Percentiles rank a stretch among this genome's conserved stretches.
Evolutionary conservation across 345 rosid species (phyloP).

Genomic region (Toxicodendron radicans): DNA sequence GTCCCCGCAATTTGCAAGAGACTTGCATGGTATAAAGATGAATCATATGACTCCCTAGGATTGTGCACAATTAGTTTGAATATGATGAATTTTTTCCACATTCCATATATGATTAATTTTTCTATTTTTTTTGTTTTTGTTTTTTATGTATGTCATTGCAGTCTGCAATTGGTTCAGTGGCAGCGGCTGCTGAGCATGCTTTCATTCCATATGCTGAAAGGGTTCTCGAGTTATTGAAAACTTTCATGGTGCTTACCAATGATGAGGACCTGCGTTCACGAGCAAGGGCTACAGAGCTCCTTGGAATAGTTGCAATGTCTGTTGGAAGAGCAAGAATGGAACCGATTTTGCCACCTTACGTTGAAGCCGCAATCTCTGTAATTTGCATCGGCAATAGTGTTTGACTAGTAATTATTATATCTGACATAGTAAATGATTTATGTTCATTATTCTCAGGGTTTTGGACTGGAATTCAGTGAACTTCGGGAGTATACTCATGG

Average conservation of each 20-base stretch:
- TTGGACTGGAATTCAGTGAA: conserved; percentile 87
- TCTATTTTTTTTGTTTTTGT: no score
- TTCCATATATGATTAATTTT: background rate
- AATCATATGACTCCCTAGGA: background rate
- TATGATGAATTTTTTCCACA: background rate
- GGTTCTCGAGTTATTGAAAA: conserved; percentile 86
- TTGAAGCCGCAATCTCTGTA: conserved; percentile 97
- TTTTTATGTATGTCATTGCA: conserved; percentile 36
- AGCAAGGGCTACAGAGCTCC: conserved; percentile 98
- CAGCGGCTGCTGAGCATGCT: conserved; percentile 97
- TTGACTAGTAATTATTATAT: conserved; percentile 9
- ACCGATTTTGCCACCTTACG: conserved; percentile 75
- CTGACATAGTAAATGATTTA: conserved; percentile 11
- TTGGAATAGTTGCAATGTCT: conserved; percentile 98
- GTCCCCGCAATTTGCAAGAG: conserved; percentile 93
- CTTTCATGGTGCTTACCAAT: conserved; percentile 85
- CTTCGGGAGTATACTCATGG: conserved; percentile 98
- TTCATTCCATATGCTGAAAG: conserved; percentile 94
- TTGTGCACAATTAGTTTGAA: conserved; percentile 6
- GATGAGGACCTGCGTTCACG: conserved; percentile 94
- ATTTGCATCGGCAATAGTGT: conserved; percentile 24
- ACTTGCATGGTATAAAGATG: conserved; percentile 85
- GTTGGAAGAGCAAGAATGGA: conserved; percentile 86
- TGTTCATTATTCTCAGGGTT: conserved; percentile 62
- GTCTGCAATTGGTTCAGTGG: conserved; percentile 99